phyloP scores from a whole-genome alignment of 768 basidiomycete genomes.

The Boletus vermiculosoides region DNA sequence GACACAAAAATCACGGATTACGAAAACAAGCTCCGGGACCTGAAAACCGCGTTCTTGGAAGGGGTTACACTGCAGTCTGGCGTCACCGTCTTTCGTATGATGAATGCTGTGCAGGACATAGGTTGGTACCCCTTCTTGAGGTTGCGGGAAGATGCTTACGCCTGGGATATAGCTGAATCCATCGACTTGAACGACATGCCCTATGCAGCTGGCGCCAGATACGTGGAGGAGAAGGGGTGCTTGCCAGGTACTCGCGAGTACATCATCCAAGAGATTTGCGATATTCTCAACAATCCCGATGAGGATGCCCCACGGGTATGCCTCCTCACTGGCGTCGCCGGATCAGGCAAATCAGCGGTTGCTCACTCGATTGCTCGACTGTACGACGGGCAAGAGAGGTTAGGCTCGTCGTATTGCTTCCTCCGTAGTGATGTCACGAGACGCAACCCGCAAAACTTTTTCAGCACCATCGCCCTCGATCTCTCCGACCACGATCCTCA shows the following conservation, averaged over 20 bases:
- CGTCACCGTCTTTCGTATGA: conserved; percentile 22
- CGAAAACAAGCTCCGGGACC: conserved; percentile 17
- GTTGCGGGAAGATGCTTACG: background rate
- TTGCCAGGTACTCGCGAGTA: conserved; percentile 21
- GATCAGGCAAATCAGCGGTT: conserved; percentile 34
- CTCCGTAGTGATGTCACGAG: conserved; percentile 11
- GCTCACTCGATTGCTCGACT: conserved; percentile 31
- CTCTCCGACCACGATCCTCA: conserved; percentile 34
- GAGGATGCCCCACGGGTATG: conserved; percentile 22
- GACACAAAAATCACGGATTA: conserved; percentile 20
- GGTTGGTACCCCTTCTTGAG: background rate
- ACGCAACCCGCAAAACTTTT: conserved; percentile 27
- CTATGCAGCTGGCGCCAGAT: conserved; percentile 25
- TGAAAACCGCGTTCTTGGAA: conserved; percentile 18
- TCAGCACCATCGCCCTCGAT: conserved; percentile 35
- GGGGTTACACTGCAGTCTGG: conserved; percentile 16
- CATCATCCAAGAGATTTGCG: conserved; percentile 19
- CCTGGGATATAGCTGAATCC: conserved; percentile 7
- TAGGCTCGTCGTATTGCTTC: conserved; percentile 36
- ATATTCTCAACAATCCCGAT: conserved; percentile 12
- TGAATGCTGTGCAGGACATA: conserved; percentile 10
- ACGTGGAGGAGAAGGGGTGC: conserved; percentile 19
- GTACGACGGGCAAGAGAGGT: conserved; percentile 26
- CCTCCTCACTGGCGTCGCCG: conserved; percentile 27
- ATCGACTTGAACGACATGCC: conserved; percentile 21